phyloP scores from a whole-genome alignment of 2,329 filamentous ascomycete genomes.

The Fusarium xylarioides region DNA sequence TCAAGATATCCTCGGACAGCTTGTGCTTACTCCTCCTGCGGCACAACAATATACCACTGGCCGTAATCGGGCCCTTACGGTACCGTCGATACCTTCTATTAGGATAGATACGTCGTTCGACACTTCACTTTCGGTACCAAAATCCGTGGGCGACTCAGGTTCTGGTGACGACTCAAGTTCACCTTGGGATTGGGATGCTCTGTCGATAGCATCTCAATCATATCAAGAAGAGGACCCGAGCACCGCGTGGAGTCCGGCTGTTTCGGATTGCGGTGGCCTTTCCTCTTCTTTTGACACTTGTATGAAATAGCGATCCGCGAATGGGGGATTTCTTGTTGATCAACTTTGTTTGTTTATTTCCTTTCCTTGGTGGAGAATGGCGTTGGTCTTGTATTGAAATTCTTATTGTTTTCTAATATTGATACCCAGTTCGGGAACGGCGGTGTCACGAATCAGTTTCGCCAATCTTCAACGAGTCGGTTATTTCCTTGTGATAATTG shows the following conservation, averaged over 20 bases:
- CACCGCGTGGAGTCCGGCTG: conserved; percentile 15
- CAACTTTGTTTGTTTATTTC: neutral
- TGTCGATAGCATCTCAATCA: conserved; percentile 18
- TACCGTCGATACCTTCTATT: conserved; percentile 18
- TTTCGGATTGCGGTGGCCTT: conserved; percentile 14
- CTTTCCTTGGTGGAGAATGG: neutral
- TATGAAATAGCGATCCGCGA: conserved; percentile 10
- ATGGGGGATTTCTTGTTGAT: neutral
- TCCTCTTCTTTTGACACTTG: conserved; percentile 17
- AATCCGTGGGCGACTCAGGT: conserved; percentile 16
- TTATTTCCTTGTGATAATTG: conserved; percentile 31
- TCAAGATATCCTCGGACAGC: neutral
- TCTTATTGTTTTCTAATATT: neutral
- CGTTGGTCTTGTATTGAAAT: neutral
- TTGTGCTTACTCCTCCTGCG: neutral
- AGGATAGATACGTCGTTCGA: conserved; percentile 19
- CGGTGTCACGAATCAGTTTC: conserved; percentile 10
- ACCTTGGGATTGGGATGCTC: conserved; percentile 27
- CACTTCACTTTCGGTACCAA: neutral
- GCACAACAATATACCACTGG: conserved; percentile 1
- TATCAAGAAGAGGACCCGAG: conserved; percentile 24
- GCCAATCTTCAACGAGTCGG: neutral
- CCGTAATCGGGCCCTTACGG: conserved; percentile 5
- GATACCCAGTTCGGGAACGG: conserved; percentile 6
- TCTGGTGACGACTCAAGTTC: conserved; percentile 29